These are phyloP conservation scores for Coemansia reversa DNA, from an alignment of 192 early-diverging fungal species.

Conservation along the genomic window DNA sequence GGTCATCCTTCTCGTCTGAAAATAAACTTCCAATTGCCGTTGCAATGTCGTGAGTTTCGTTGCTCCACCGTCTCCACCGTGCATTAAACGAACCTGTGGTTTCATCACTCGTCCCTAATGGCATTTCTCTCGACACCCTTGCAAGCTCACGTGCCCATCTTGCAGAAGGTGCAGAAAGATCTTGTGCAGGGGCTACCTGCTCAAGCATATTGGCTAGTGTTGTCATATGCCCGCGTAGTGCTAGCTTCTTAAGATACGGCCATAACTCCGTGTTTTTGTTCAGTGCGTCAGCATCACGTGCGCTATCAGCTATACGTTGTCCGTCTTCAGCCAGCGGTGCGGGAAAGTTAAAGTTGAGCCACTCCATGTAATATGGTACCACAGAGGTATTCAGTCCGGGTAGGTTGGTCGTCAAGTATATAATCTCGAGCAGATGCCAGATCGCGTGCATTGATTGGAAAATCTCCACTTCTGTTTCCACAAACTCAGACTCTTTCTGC, in stretches of 20 bases:
- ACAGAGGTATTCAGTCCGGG: conserved; percentile 30
- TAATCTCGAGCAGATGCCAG: conserved; percentile 52
- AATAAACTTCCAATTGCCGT: conserved; percentile 23
- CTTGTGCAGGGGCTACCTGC: conserved; percentile 10
- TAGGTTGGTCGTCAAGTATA: conserved; percentile 34
- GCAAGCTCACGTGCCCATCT: conserved; percentile 36
- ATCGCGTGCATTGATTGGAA: conserved; percentile 50
- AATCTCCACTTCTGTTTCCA: conserved; percentile 13
- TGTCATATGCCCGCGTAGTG: conserved; percentile 37
- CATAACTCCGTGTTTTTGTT: conserved; percentile 18
- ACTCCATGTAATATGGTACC: conserved; percentile 36
- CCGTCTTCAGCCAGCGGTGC: conserved; percentile 34
- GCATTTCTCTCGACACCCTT: conserved; percentile 24
- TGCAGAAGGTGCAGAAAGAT: conserved; percentile 17
- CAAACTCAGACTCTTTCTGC: conserved; percentile 13
- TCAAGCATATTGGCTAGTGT: conserved; percentile 38
- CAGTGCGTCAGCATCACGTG: conserved; percentile 15
- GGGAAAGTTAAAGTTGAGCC: conserved; percentile 55
- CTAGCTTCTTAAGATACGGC: conserved; percentile 36
- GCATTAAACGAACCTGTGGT: conserved; percentile 29
- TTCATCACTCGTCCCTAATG: conserved; percentile 45
- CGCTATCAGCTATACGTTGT: conserved; percentile 7
- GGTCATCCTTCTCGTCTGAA: neutral
- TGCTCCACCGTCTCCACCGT: conserved; percentile 41
- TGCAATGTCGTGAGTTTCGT: conserved; percentile 18